Conservation (phyloP, 2,329 filamentous ascomycete species). For the Verticillium dahliae region DNA sequence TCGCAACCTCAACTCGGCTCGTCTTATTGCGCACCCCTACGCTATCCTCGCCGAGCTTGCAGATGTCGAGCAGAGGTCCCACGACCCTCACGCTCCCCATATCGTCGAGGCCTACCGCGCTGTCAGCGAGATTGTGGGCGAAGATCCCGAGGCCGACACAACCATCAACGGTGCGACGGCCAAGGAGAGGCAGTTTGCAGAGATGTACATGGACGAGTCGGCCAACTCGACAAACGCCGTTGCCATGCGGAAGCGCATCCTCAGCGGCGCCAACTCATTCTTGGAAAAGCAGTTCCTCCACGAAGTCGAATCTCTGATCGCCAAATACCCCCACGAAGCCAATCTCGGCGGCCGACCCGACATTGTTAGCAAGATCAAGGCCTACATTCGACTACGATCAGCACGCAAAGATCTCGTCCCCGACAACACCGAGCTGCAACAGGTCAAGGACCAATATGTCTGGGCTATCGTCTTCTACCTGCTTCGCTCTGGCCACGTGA, state of each 20-base stretch:
- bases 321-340: slow-evolving; percentile 80
- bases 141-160: slow-evolving; percentile 55
- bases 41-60: slow-evolving; percentile 72
- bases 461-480: slow-evolving; percentile 96
- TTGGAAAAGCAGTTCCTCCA: slow-evolving; percentile 76
- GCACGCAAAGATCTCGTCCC: slow-evolving; percentile 77
- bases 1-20: slow-evolving; percentile 67
- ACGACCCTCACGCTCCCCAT: slow-evolving; percentile 65
- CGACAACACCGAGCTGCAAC: slow-evolving; percentile 74
- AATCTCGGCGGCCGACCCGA: slow-evolving; percentile 85
- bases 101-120: slow-evolving; percentile 79
- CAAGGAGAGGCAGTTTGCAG: slow-evolving; percentile 69
- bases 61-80: slow-evolving; percentile 63
- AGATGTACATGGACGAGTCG: slow-evolving; percentile 70
- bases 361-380: slow-evolving; percentile 82
- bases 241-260: slow-evolving; percentile 69
- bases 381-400: slow-evolving; percentile 78
- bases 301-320: slow-evolving; percentile 70
- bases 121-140: slow-evolving; percentile 70
- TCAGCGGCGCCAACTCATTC: slow-evolving; percentile 71
- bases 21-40: slow-evolving; percentile 60
- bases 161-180: slow-evolving; percentile 57
- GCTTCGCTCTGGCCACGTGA: slow-evolving; percentile 74
- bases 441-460: slow-evolving; percentile 73
- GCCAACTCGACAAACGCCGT: slow-evolving; percentile 57